Evolutionary conservation across 345 rosid species (phyloP).

Genomic region (Microcos paniculata): DNA sequence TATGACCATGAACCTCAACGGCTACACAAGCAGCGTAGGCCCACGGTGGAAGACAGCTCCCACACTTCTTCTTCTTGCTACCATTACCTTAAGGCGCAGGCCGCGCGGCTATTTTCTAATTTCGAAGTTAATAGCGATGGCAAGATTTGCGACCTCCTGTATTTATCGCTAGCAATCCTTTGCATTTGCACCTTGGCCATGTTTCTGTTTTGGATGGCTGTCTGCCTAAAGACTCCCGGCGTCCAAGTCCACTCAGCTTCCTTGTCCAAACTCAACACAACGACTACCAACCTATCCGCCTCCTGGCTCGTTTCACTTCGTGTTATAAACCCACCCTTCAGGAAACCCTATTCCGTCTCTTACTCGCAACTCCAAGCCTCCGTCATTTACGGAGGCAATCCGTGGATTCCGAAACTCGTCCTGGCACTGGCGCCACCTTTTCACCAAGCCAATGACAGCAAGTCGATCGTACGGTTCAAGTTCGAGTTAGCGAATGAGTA

Average conservation of each 20-base stretch:
- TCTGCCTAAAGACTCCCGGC: too few relatives aligned
- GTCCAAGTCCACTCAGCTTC: background rate
- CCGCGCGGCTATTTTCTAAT: too few relatives aligned
- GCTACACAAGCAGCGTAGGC: too few relatives aligned
- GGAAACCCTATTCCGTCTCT: background rate
- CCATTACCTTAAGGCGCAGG: too few relatives aligned
- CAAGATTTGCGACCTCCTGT: too few relatives aligned
- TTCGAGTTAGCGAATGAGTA: conserved; percentile 3
- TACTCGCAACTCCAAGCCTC: conserved; percentile 16
- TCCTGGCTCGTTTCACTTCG: background rate
- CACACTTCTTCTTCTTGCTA: too few relatives aligned
- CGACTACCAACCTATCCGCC: background rate
- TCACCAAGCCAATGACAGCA: background rate
- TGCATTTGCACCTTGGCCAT: too few relatives aligned
- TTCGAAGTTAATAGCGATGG: too few relatives aligned
- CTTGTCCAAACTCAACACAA: background rate
- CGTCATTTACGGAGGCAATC: background rate
- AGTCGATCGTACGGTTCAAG: conserved; percentile 6
- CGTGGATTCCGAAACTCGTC: background rate
- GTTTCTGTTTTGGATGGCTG: too few relatives aligned
- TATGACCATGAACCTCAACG: too few relatives aligned
- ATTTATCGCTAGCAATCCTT: too few relatives aligned
- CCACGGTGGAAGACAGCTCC: too few relatives aligned
- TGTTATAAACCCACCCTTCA: background rate
- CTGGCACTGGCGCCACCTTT: conserved; percentile 14